A percentile compares a stretch with the other conserved stretches of the same genome.
Conservation (phyloP, 768 basidiomycete genomes). For the Suillus spraguei region DNA sequence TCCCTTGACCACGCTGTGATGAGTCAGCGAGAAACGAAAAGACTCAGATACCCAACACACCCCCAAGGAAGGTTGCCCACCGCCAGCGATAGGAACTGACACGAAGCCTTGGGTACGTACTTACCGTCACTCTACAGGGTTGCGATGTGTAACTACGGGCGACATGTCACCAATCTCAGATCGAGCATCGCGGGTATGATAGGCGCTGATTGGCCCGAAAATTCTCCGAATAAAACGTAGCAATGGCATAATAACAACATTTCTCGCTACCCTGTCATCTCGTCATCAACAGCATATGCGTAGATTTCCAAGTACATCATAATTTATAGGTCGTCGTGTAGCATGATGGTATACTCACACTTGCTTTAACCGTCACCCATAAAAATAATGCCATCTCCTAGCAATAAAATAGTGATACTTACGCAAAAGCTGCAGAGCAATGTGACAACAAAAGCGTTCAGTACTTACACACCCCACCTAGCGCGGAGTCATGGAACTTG, state of each 20-base stretch:
- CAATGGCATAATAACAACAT: background rate
- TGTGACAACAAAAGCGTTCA: slow-evolving; percentile 23
- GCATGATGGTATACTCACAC: slow-evolving; percentile 9
- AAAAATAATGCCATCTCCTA: slow-evolving; percentile 14
- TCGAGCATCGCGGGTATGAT: background rate
- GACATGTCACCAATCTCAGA: background rate
- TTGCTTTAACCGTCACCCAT: slow-evolving; percentile 4
- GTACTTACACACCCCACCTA: slow-evolving; percentile 40
- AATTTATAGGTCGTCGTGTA: background rate
- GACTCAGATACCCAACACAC: too few species aligned
- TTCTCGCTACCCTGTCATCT: background rate
- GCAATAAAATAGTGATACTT: slow-evolving; percentile 40
- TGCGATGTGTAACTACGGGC: background rate
- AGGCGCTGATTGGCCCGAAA: slow-evolving; percentile 1
- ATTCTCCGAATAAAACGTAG: background rate
- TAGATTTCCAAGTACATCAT: background rate
- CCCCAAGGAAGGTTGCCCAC: background rate
- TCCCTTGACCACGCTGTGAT: background rate
- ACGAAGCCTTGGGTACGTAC: background rate
- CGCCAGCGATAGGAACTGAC: background rate
- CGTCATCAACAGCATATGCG: background rate
- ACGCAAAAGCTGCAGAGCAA: slow-evolving; percentile 32
- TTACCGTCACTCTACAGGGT: background rate
- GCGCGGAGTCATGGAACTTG: slow-evolving; percentile 27
- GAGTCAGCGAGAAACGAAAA: too few species aligned